Conservation (phyloP, 768 basidiomycete species). For the Agaricus sinodeliciosus region DNA sequence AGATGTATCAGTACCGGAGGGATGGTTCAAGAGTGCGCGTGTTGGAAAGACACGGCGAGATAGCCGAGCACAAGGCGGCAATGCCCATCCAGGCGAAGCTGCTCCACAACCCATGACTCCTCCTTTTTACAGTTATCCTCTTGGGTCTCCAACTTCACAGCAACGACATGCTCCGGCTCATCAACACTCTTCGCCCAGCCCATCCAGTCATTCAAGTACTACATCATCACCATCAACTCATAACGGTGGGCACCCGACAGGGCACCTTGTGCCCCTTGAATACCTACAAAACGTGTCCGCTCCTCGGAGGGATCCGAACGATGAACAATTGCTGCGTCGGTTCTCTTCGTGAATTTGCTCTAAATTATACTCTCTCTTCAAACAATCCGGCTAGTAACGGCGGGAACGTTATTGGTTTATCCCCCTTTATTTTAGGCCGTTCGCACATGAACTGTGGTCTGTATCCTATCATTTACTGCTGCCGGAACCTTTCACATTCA, state of each 20-base stretch:
- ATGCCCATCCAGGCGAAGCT: constrained; percentile 23
- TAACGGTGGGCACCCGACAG: constrained; percentile 22
- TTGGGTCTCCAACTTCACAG: constrained; percentile 15
- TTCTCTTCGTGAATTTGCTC: constrained; percentile 31
- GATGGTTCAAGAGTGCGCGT: constrained; percentile 75
- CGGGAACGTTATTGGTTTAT: background rate
- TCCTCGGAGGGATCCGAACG: constrained; percentile 53
- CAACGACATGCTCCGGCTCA: constrained; percentile 19
- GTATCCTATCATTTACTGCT: constrained; percentile 4
- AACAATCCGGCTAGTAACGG: background rate
- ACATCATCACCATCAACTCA: constrained; percentile 34
- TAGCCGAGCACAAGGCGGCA: constrained; percentile 33
- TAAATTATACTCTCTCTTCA: background rate
- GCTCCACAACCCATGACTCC: constrained; percentile 19
- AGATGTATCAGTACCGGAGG: constrained; percentile 63
- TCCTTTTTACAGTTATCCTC: constrained; percentile 14
- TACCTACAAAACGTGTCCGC: constrained; percentile 50
- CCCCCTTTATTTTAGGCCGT: background rate
- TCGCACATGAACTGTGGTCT: background rate
- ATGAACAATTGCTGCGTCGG: constrained; percentile 57
- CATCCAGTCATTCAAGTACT: constrained; percentile 29
- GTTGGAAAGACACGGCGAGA: constrained; percentile 55
- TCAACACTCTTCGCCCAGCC: constrained; percentile 21
- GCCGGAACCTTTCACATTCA: background rate
- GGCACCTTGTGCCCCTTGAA: constrained; percentile 54